Percentiles rank a stretch among this genome's conserved stretches.
Evolutionary conservation across 805 yeast genomes (phyloP).

Genomic region (Pichia scutulata): DNA sequence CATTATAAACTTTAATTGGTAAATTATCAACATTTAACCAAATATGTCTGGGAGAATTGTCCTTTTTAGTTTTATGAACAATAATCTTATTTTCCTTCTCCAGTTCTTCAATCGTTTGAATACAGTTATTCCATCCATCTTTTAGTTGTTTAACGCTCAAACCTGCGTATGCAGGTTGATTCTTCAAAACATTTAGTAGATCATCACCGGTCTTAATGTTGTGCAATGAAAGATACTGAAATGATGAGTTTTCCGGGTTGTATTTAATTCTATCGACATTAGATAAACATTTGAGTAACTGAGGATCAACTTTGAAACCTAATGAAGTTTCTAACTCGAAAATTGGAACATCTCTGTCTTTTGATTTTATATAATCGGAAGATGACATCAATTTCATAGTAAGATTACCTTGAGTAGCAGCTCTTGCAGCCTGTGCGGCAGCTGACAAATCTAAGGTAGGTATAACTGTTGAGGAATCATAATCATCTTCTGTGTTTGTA

Average conservation of each 20-base stretch:
- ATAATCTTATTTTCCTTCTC: constrained; percentile 72
- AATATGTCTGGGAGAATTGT: constrained; percentile 81
- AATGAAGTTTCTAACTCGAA: constrained; percentile 61
- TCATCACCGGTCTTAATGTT: constrained; percentile 79
- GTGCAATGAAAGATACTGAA: constrained; percentile 83
- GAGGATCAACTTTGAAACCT: constrained; percentile 49
- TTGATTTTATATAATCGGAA: constrained; percentile 73
- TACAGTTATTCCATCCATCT: constrained; percentile 94
- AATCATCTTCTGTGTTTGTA: not conserved
- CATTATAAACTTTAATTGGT: constrained; percentile 15
- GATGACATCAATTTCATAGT: constrained; percentile 88
- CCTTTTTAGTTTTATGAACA: constrained; percentile 87
- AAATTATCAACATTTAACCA: constrained; percentile 81
- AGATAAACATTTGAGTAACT: constrained; percentile 62
- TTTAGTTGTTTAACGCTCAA: constrained; percentile 64
- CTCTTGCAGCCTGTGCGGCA: not conserved
- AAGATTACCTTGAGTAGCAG: constrained; percentile 3
- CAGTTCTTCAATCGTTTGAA: constrained; percentile 66
- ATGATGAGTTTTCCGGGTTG: constrained; percentile 51
- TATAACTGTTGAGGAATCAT: not conserved
- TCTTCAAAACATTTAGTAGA: constrained; percentile 60
- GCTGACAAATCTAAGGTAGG: not conserved
- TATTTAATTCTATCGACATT: constrained; percentile 73
- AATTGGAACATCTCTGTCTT: constrained; percentile 54
- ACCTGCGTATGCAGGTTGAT: constrained; percentile 84